These are phyloP conservation scores for Raphanus hybrid DNA, from an alignment of 441 rosid species.

Conservation along the genomic window DNA sequence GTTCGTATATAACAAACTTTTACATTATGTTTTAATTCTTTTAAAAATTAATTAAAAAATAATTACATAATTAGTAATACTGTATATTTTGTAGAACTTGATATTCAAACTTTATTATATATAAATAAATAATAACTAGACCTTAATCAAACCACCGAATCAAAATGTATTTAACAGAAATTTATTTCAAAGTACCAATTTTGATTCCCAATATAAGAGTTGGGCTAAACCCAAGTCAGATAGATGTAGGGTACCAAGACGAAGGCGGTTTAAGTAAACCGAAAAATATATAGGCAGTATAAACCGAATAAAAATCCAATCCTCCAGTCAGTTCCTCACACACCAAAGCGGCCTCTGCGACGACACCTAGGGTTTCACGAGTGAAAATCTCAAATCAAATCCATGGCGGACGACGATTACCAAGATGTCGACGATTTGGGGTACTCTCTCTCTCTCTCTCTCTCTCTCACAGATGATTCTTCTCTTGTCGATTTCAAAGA, in stretches of 20 bases:
- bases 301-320: not conserved
- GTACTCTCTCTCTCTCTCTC: not conserved
- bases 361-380: not conserved
- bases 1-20: too few species aligned
- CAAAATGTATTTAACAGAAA: too few species aligned
- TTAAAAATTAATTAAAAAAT: too few species aligned
- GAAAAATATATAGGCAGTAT: not conserved
- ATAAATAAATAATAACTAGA: too few species aligned
- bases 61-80: too few species aligned
- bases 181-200: not conserved
- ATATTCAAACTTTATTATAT: too few species aligned
- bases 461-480: not conserved
- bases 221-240: not conserved
- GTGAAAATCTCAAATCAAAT: not conserved
- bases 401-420: not conserved
- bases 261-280: conserved; percentile 13
- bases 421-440: not conserved
- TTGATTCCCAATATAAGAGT: not conserved
- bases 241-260: not conserved
- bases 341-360: not conserved
- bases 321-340: not conserved
- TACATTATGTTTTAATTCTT: too few species aligned
- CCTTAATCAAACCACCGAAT: too few species aligned
- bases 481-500: not conserved
- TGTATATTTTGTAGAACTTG: too few species aligned